Evolutionary conservation across 1,284 basidiomycete species (phyloP).

Genomic region (Fomitopsis schrenkii): DNA sequence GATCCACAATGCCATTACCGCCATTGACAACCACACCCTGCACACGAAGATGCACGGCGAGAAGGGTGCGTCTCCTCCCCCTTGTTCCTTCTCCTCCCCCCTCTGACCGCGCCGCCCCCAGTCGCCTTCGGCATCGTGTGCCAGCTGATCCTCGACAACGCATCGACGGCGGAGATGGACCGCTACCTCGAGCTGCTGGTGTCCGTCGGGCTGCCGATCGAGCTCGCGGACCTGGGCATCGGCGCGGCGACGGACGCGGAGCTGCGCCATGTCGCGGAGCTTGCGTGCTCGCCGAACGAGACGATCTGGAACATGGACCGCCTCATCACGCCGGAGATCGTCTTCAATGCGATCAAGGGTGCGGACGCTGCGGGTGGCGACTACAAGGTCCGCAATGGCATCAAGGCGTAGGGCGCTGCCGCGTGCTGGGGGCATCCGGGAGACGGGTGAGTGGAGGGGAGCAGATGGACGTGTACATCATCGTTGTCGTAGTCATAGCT

Average conservation of each 20-base stretch:
- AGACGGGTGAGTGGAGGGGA: too few relatives aligned
- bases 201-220: constrained; percentile 30
- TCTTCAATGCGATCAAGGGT: constrained; percentile 28
- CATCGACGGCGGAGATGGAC: constrained; percentile 23
- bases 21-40: constrained; percentile 25
- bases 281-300: constrained; percentile 26
- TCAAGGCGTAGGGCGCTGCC: not conserved
- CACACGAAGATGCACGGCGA: constrained; percentile 31
- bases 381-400: constrained; percentile 19
- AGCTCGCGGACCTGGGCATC: constrained; percentile 29
- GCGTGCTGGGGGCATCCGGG: not conserved
- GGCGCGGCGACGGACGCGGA: constrained; percentile 27
- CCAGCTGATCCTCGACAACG: constrained; percentile 28
- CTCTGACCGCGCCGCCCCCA: constrained; percentile 4
- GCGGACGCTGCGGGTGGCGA: constrained; percentile 28
- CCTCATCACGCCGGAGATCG: constrained; percentile 27
- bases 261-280: constrained; percentile 24
- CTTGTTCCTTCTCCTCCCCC: too few relatives aligned
- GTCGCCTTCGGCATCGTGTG: constrained; percentile 31
- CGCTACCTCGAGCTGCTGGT: constrained; percentile 31
- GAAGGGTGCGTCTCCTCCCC: constrained; percentile 20
- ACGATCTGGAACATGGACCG: constrained; percentile 33
- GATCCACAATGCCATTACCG: constrained; percentile 32
- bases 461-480: too few relatives aligned
- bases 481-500: not conserved